These are phyloP conservation scores for Solanum sejunctum DNA, from an alignment of 257 asterid genomes.

Conservation along the genomic window DNA sequence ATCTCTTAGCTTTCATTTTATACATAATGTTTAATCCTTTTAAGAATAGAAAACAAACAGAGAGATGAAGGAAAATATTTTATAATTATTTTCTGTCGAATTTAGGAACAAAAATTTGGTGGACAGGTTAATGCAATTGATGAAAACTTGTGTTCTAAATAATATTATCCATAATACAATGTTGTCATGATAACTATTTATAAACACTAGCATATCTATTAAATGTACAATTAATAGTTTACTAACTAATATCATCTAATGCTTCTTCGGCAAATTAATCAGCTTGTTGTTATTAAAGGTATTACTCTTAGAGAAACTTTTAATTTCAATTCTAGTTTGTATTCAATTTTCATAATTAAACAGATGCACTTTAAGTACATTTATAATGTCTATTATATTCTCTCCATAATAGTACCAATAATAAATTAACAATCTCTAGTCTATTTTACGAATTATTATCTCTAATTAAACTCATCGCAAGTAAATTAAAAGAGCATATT, in stretches of 20 bases:
- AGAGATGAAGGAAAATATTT: not conserved
- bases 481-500: not conserved
- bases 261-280: not conserved
- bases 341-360: not conserved
- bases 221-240: not conserved
- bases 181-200: not conserved
- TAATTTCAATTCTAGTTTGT: not conserved
- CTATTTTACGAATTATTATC: not conserved
- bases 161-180: constrained; percentile 14
- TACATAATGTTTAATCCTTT: not conserved
- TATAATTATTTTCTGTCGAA: not conserved
- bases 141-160: constrained; percentile 21
- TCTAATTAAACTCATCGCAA: not conserved
- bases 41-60: not conserved
- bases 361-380: not conserved
- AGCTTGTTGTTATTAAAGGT: not conserved
- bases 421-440: not conserved
- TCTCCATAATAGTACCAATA: not conserved
- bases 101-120: not conserved
- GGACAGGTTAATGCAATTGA: constrained; percentile 8
- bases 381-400: not conserved
- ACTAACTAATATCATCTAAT: not conserved
- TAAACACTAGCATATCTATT: not conserved
- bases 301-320: not conserved
- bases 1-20: not conserved